Evolutionary conservation across 805 yeast genomes (phyloP), one percentile per base, ranked within the genome.

Genomic region (Candida insectalens): DNA sequence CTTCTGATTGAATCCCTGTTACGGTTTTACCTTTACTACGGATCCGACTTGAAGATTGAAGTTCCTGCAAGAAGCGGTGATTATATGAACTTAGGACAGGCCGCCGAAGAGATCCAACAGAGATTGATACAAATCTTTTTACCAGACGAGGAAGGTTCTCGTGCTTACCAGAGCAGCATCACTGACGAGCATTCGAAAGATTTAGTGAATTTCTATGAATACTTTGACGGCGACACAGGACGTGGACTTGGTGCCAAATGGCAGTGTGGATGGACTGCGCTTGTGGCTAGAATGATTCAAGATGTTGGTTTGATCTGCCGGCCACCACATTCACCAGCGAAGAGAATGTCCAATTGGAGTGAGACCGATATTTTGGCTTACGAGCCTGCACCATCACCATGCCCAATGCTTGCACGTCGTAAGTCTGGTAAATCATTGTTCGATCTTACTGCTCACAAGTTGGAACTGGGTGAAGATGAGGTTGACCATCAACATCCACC

Each of bases 261-360:
- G 62, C 96, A 87, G 61, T 80, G 87, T 65, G 96, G 96, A 9
- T 87, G 96, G 96, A 87, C 96, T 1, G 88, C 94, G 0, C 67
- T 88, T 30, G 92, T 85, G 34, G 94, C 95, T 28, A 82, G 89
- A 59, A 74, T 87, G 73, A 83, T 88, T 50, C 92, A 83, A 52
- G 89, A 88, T 59, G 82, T 83, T 29, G 95, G 95, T 39, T 69
- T 75, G 30, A 69, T 84, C 0, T 74, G 78, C 51, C 59, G 77
- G 41, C 50, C 67, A 16, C 73, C 77, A n/a, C 51, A 57, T 25
- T 39, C 53, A 3, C 56, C 57, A 7, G 42, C 47, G 16, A 46
- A 50, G 29, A 43, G 59, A 25, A 38, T 38, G 25, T 52, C 58
- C 12, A 48, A 36, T 25, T 49, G 42, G 37, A 49, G 49, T 36